A percentile compares a stretch with the other conserved stretches of the same genome.
phyloP scores from a whole-genome alignment of 306 rosid genomes.

The Chamaecrista fasciculata region DNA sequence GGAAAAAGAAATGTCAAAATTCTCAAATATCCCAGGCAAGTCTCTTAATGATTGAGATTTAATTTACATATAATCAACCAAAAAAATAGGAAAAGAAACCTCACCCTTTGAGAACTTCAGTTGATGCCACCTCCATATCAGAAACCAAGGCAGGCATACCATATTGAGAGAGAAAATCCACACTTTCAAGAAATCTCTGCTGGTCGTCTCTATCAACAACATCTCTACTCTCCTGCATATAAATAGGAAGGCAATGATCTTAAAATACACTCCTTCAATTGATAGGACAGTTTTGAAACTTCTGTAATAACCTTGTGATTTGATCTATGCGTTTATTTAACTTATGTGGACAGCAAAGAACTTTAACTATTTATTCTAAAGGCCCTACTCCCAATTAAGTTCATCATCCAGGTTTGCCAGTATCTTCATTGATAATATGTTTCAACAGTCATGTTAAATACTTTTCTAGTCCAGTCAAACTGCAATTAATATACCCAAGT shows the following conservation, averaged over 20 bases:
- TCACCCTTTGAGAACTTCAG: slow-evolving; percentile 84
- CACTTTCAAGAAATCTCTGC: slow-evolving; percentile 76
- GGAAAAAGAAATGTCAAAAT: not conserved
- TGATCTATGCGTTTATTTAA: not conserved
- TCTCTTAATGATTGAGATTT: slow-evolving; percentile 2
- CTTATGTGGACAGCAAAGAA: slow-evolving; percentile 14
- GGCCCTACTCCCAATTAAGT: slow-evolving; percentile 2
- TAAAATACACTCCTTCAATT: slow-evolving; percentile 2
- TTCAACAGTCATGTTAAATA: slow-evolving; percentile 4
- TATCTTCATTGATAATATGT: slow-evolving; percentile 17
- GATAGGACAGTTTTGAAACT: slow-evolving; percentile 1
- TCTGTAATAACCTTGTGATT: slow-evolving; percentile 16
- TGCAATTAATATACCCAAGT: slow-evolving; percentile 20
- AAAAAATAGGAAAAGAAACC: slow-evolving; percentile 31
- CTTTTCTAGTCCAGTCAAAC: slow-evolving; percentile 3
- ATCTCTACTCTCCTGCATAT: slow-evolving; percentile 68
- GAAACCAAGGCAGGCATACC: slow-evolving; percentile 70
- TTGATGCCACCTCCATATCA: slow-evolving; percentile 64
- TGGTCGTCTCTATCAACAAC: slow-evolving; percentile 68
- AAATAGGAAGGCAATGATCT: not conserved
- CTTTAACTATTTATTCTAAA: slow-evolving; percentile 14
- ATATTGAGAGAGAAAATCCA: slow-evolving; percentile 68
- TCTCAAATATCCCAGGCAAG: slow-evolving; percentile 20
- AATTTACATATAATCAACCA: slow-evolving; percentile 17
- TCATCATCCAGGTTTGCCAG: slow-evolving; percentile 9